Evolutionary conservation across 192 early-diverging fungal species (phyloP), one percentile per base, ranked within the genome.

Genomic region (Physocladia obscura): DNA sequence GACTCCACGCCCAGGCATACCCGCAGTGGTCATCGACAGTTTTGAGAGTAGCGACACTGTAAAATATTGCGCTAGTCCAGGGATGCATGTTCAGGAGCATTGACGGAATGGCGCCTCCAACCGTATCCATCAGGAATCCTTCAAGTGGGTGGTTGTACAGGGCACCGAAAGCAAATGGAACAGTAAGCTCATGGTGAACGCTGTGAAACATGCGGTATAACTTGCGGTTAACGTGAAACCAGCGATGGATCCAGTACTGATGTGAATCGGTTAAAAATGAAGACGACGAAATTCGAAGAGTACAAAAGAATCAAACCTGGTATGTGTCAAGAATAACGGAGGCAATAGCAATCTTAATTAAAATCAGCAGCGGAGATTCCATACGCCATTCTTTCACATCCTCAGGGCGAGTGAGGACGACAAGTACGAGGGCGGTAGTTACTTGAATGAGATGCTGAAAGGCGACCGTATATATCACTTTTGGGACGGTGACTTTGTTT

Each of bases 21-120:
- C 91, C 91, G 69, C 90, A 90, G 77, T 93, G 91, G 69, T 93
- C 91, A 58, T 93, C 90, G 1, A 93, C 91, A 38, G 91, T 92
- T 72, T 92, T 92, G 15, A 92, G 52, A 21, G 91, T 91, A 3
- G 89, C 83, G 65, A 92, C 82, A 35, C 78, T 77, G 79, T 88
- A 92, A 69, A 92, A 92, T 8, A 83, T 39, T 22, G 88, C 82
- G 15, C 81, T 76, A 30, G 88, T 85, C 72, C 83, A 81, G 31
- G 88, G 89, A 58, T 88, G 80, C 86, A 92, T 86, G 39, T 89
- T 79, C 49, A 84, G 78, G 49, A 91, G 29, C 36, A 87, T 71
- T 39, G 85, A 82, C 15, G 91, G 82, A 11, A 92, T 40, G 0
- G 76, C 80, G 37, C 87, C 81, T 50, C 91, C 91, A 27, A 90